These are phyloP conservation scores for Diaporthe destruens DNA, from an alignment of 2,329 filamentous ascomycete species.

Conservation along the genomic window DNA sequence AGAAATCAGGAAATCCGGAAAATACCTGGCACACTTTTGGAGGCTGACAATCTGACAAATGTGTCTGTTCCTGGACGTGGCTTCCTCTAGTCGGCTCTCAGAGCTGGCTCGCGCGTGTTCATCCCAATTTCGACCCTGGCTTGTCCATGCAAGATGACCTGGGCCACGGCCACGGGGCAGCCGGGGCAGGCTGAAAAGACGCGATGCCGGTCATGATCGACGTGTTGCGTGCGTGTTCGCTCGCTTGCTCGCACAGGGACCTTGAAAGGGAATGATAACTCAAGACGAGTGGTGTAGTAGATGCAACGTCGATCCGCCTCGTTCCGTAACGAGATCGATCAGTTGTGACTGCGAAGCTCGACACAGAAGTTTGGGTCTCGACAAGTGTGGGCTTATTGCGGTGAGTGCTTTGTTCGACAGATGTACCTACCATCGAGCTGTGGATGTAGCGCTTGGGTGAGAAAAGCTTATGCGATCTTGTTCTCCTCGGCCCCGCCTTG, in stretches of 20 bases:
- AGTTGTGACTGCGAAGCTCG: not conserved
- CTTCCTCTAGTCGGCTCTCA: conserved; percentile 7
- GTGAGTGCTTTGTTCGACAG: not conserved
- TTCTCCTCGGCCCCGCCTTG: conserved; percentile 4
- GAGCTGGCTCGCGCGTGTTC: conserved; percentile 11
- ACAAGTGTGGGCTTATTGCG: not conserved
- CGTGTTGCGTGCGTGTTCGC: not conserved
- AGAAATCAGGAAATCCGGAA: not conserved
- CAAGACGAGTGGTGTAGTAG: not conserved
- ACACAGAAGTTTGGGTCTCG: not conserved
- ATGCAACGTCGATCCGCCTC: conserved; percentile 20
- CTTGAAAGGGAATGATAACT: not conserved
- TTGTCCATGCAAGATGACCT: conserved; percentile 3
- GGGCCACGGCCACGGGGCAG: not conserved
- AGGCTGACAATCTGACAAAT: conserved; percentile 10
- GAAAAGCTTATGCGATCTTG: conserved; percentile 23
- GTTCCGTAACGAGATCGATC: not conserved
- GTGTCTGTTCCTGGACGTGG: conserved; percentile 27
- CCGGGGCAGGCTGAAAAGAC: not conserved
- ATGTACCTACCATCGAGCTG: not conserved
- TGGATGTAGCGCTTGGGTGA: conserved; percentile 12
- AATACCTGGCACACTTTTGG: not conserved
- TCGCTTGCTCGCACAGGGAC: no score
- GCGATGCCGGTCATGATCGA: not conserved
- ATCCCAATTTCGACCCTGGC: conserved; percentile 32